Evolutionary conservation across 129 eudicot genomes (phyloP).

Genomic region (Flaveria bidentis): DNA sequence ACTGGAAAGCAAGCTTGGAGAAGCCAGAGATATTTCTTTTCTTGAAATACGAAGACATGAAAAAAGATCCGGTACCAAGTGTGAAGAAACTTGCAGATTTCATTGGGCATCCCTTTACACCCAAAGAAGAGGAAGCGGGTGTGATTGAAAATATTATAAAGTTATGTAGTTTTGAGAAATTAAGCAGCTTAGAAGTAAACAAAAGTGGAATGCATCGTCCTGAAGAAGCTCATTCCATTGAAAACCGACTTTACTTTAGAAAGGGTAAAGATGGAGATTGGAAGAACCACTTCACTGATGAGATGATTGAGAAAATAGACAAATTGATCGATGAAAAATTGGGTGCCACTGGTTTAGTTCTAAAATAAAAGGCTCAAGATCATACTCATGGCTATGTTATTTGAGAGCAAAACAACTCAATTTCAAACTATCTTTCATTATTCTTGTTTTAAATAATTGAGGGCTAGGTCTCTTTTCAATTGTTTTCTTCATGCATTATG

Average conservation of each 20-base stretch:
- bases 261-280: background rate
- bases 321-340: background rate
- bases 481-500: too few relatives aligned
- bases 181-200: background rate
- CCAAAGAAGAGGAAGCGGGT: background rate
- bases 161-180: background rate
- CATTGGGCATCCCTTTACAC: background rate
- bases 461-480: too few relatives aligned
- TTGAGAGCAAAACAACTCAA: too few relatives aligned
- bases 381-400: too few relatives aligned
- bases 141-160: background rate
- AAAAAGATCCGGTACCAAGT: background rate
- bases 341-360: background rate
- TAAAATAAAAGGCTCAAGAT: background rate
- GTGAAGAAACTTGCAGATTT: background rate
- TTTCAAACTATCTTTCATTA: too few relatives aligned
- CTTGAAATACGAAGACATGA: background rate
- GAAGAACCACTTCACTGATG: background rate
- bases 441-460: too few relatives aligned
- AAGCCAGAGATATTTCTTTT: background rate
- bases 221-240: background rate
- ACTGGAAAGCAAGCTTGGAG: background rate
- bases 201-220: background rate
- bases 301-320: background rate
- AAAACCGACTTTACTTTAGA: background rate